These are phyloP conservation scores for Samsoniella hepiali DNA, from an alignment of 2,329 filamentous ascomycete species.

Conservation along the genomic window DNA sequence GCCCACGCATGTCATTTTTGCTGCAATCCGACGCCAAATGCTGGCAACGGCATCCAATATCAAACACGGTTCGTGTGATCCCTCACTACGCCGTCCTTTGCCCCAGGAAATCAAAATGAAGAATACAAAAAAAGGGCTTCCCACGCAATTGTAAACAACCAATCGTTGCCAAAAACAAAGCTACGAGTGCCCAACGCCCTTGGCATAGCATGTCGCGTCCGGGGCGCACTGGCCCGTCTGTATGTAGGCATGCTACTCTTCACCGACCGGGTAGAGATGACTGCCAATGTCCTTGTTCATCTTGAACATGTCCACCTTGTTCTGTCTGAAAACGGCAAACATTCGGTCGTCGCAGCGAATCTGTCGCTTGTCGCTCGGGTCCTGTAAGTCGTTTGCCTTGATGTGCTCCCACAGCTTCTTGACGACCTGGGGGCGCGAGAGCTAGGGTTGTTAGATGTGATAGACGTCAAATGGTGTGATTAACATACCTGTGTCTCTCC, in stretches of 20 bases:
- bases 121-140: not conserved
- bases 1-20: constrained; percentile 1
- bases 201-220: constrained; percentile 7
- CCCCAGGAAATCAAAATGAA: constrained; percentile 5
- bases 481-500: constrained; percentile 62
- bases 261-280: constrained; percentile 83
- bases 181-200: constrained; percentile 12
- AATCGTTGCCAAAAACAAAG: not conserved
- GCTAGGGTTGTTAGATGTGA: constrained; percentile 41
- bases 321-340: constrained; percentile 86
- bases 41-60: not conserved
- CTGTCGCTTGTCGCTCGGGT: constrained; percentile 85
- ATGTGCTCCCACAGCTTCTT: constrained; percentile 97
- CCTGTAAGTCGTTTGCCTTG: constrained; percentile 82
- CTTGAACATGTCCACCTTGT: constrained; percentile 95
- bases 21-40: not conserved
- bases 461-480: not conserved
- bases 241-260: constrained; percentile 41
- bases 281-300: constrained; percentile 96
- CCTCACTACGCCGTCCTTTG: constrained; percentile 8
- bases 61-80: not conserved
- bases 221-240: not conserved
- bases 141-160: not conserved
- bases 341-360: constrained; percentile 91
- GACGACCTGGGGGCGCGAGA: constrained; percentile 91